Evolutionary conservation across 345 rosid species (phyloP).

Genomic region (Physaria fendleri): DNA sequence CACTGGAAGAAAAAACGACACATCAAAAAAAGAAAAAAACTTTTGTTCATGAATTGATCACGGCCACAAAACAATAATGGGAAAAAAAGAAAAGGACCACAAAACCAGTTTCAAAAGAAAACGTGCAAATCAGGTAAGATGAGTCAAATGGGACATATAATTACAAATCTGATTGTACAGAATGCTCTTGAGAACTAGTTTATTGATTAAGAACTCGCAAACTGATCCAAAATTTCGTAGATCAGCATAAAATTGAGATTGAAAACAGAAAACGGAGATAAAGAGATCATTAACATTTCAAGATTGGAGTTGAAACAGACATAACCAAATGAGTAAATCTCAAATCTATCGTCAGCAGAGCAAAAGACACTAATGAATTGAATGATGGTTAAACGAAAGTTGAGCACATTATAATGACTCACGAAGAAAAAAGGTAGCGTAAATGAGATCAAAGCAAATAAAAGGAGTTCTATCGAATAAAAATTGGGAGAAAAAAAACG

Average conservation of each 20-base stretch:
- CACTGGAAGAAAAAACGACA: not conserved
- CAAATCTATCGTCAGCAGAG: not conserved
- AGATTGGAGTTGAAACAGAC: not conserved
- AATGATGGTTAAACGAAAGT: not conserved
- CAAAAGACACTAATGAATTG: not conserved
- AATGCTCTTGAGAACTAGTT: not conserved
- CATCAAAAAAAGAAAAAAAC: not conserved
- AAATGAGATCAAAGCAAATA: not conserved
- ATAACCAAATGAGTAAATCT: not conserved
- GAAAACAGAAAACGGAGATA: not conserved
- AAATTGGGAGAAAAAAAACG: not conserved
- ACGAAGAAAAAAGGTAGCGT: not conserved
- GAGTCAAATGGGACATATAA: not conserved
- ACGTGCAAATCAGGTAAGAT: constrained; percentile 10
- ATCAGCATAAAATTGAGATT: not conserved
- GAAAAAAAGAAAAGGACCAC: constrained; percentile 6
- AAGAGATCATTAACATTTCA: not conserved
- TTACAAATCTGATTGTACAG: not conserved
- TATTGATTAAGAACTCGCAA: not conserved
- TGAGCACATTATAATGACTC: not conserved
- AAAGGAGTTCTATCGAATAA: not conserved
- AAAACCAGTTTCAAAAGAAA: not conserved
- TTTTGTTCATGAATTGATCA: not conserved
- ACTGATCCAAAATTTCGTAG: not conserved
- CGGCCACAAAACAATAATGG: not conserved